Percentiles rank a stretch among this genome's conserved stretches.
These are phyloP conservation scores for Talaromyces sp. DNA, from an alignment of 2,329 filamentous ascomycete species.

Conservation along the genomic window DNA sequence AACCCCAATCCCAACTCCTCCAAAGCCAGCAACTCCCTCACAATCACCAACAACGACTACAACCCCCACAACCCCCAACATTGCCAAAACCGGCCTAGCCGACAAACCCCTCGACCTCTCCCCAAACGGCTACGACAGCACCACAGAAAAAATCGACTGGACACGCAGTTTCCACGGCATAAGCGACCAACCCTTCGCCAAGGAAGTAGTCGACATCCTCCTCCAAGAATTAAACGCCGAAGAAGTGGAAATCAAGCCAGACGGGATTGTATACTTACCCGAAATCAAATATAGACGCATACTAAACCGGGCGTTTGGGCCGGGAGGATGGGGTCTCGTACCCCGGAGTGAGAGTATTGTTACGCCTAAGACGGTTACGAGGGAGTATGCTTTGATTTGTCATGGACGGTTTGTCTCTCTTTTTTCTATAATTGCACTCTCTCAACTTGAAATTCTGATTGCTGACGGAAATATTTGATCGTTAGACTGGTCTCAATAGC, in stretches of 20 bases:
- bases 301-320: conserved; percentile 84
- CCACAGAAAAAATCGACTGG: conserved; percentile 65
- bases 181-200: conserved; percentile 62
- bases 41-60: background rate
- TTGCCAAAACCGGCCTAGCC: conserved; percentile 35
- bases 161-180: conserved; percentile 77
- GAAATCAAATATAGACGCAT: conserved; percentile 97
- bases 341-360: conserved; percentile 81
- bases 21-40: conserved; percentile 9
- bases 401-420: conserved; percentile 64
- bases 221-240: conserved; percentile 60
- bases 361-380: conserved; percentile 71
- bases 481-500: conserved; percentile 84
- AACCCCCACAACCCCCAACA: conserved; percentile 22
- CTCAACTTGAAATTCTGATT: background rate
- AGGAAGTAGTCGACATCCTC: conserved; percentile 64
- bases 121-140: background rate
- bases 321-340: conserved; percentile 91
- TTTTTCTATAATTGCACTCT: background rate
- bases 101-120: conserved; percentile 33
- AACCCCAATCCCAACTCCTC: background rate
- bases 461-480: background rate
- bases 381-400: conserved; percentile 88
- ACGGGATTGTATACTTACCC: conserved; percentile 91
- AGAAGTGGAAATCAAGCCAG: conserved; percentile 95